Base-by-base conservation (phyloP, 352 stramenopile species). In the Pythium diclinum region DNA sequence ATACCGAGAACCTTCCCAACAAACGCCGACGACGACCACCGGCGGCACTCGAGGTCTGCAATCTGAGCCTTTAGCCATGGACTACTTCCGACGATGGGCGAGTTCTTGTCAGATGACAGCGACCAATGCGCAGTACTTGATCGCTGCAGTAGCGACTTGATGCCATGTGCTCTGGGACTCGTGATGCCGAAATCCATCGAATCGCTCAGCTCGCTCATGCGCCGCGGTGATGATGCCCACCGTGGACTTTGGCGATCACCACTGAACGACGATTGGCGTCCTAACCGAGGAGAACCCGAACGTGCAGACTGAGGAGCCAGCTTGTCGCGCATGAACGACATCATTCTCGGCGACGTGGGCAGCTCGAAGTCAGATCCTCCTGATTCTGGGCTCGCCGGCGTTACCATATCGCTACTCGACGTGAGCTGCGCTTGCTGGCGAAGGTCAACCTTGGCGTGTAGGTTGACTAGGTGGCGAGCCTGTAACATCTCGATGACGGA, bases 1-100 rank as follows among this genome's bases (percentile, higher is more conserved):
- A 93, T 88, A 7, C 86, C 86, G 64, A 95, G 88, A 81, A 93
- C 90, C 52, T 93, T 95, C 4, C 83, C 86, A 21, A 95, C 86
- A 75, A 95, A 93, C 5, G 84, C 84, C 23, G 83, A 95, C 30
- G 86, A 95, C 42, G 86, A 82, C 84, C 83, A 92, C 9, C 83
- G 71, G n/a, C 86, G 70, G 67, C 86, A 95, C 63, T 95, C 86
- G 46, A 95, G 83, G 59, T 95, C 86, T 7, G 84, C 85, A 51
- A 95, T 88, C 61, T 95, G 84, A n/a, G 84, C 78, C 32, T 88
- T 87, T 21, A 91, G 46, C 86, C 86, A 95, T 1, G 83, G 83
- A 6, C 65, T 80, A 6, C 36, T 28, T 16, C 54, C 34, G 19
- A 17, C 6, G 2, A 17, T 58, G 17, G 53, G 3, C 34, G 74